phyloP scores from a whole-genome alignment of 2,329 filamentous ascomycete genomes.

The Ceratocystis cacaofunesta region DNA sequence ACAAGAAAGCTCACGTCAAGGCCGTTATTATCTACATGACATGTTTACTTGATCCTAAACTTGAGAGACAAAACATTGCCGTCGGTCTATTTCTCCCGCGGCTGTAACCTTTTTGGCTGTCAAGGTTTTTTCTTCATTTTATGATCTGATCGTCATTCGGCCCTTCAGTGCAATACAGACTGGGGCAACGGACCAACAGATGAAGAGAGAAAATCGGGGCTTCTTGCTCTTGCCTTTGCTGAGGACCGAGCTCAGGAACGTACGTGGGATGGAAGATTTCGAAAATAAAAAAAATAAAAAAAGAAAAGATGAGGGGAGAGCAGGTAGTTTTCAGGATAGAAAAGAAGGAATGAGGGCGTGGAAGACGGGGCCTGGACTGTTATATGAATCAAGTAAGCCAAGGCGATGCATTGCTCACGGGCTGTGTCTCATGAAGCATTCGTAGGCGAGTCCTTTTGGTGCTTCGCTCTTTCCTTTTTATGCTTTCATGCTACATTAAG shows the following conservation, averaged over 20 bases:
- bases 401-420: no score
- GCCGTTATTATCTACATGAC: no score
- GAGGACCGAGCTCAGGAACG: background rate
- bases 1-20: no score
- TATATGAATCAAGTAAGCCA: background rate
- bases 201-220: conserved; percentile 1
- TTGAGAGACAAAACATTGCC: no score
- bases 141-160: background rate
- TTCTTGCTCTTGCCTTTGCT: background rate
- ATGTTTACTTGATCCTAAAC: no score
- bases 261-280: background rate
- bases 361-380: background rate
- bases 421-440: no score
- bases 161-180: background rate
- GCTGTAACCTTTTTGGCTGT: background rate
- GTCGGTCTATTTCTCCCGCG: background rate
- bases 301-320: background rate
- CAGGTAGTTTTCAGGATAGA: background rate
- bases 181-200: background rate
- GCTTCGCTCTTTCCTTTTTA: background rate
- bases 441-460: background rate
- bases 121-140: background rate
- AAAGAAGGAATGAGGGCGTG: background rate
- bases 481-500: background rate
- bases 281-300: background rate